These are phyloP conservation scores for Monosporozyma aquatica DNA, from an alignment of 805 yeast genomes.

Conservation along the genomic window DNA sequence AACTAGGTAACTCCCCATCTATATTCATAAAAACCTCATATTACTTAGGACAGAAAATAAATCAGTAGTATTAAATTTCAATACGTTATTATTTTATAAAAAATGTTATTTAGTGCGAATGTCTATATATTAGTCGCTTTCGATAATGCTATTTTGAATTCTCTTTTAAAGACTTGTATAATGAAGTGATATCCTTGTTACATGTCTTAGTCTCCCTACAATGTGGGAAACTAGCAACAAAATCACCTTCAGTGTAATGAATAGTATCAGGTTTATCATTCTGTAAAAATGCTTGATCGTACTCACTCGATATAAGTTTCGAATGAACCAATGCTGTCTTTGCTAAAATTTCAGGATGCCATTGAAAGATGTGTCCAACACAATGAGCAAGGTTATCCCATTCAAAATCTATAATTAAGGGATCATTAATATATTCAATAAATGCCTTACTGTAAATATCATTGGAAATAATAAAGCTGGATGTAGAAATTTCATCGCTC, in stretches of 20 bases:
- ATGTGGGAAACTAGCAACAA: conserved; percentile 52
- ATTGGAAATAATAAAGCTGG: conserved; percentile 65
- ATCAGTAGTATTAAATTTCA: too few relatives aligned
- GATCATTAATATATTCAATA: conserved; percentile 74
- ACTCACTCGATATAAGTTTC: conserved; percentile 43
- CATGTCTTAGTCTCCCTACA: conserved; percentile 47
- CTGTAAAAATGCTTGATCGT: conserved; percentile 29
- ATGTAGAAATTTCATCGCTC: conserved; percentile 50
- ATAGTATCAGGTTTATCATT: conserved; percentile 32
- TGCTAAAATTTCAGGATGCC: conserved; percentile 82
- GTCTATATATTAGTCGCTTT: background rate
- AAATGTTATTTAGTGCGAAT: background rate
- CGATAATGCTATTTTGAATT: background rate
- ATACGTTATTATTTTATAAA: too few relatives aligned
- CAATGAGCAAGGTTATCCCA: conserved; percentile 38
- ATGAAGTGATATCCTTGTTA: conserved; percentile 33
- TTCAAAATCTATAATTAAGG: conserved; percentile 56
- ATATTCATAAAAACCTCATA: background rate
- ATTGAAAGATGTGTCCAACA: conserved; percentile 80
- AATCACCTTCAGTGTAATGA: conserved; percentile 55
- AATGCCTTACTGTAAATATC: conserved; percentile 55
- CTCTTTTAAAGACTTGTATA: conserved; percentile 9
- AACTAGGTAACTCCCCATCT: too few relatives aligned
- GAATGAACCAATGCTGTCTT: conserved; percentile 67
- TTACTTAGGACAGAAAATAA: too few relatives aligned